These are phyloP conservation scores for Crithidia acanthocephali DNA, from an alignment of 208 protist genomes.

Conservation along the genomic window DNA sequence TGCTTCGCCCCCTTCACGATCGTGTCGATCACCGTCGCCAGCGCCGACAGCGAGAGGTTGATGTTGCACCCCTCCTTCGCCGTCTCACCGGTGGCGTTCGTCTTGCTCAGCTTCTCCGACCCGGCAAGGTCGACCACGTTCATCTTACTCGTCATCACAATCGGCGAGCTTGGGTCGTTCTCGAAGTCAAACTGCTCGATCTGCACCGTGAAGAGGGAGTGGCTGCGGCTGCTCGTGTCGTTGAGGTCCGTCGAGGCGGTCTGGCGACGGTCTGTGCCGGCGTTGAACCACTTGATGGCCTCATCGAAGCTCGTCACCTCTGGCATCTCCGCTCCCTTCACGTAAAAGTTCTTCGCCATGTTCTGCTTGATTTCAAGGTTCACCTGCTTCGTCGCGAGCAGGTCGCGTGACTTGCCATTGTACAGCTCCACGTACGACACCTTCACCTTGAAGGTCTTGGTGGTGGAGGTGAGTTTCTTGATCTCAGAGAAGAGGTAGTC, in stretches of 20 bases:
- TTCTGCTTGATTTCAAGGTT: constrained; percentile 94
- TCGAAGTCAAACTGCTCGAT: constrained; percentile 90
- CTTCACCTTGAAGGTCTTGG: constrained; percentile 89
- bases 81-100: constrained; percentile 92
- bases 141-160: constrained; percentile 91
- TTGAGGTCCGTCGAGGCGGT: constrained; percentile 94
- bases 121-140: constrained; percentile 96
- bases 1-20: constrained; percentile 91
- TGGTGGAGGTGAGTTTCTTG: constrained; percentile 81
- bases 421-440: constrained; percentile 93
- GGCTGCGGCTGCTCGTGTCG: constrained; percentile 90
- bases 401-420: constrained; percentile 90
- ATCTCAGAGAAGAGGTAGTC: constrained; percentile 89
- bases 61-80: constrained; percentile 95
- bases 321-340: constrained; percentile 89
- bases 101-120: constrained; percentile 93
- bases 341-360: constrained; percentile 93
- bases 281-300: constrained; percentile 87
- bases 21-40: constrained; percentile 93
- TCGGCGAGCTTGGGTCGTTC: constrained; percentile 80
- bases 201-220: constrained; percentile 91
- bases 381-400: constrained; percentile 78
- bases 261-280: constrained; percentile 84
- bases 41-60: constrained; percentile 92
- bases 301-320: constrained; percentile 88